phyloP scores from a whole-genome alignment of 1,284 basidiomycete species.

The Sporisorium sorghi region DNA sequence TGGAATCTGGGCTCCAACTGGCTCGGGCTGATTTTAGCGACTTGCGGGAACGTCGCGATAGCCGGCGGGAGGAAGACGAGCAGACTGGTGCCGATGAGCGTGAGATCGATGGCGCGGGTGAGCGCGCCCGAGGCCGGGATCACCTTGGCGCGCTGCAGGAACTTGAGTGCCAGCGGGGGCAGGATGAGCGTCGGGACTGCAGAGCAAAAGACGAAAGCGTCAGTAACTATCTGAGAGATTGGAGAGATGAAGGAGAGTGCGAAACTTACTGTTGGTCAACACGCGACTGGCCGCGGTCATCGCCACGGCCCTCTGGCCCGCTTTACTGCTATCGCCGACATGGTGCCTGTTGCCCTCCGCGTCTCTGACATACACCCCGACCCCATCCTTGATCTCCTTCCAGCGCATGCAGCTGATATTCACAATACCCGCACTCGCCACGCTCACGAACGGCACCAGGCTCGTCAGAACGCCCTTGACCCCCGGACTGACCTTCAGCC shows the following conservation, averaged over 20 bases:
- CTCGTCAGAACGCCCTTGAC: conserved; percentile 56
- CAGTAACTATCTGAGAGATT: background rate
- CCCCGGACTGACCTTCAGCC: conserved; percentile 57
- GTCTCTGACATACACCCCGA: conserved; percentile 71
- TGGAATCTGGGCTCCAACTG: conserved; percentile 70
- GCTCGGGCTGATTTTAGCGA: conserved; percentile 69
- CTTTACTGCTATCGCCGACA: conserved; percentile 71
- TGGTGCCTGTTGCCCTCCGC: conserved; percentile 58
- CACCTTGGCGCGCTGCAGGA: conserved; percentile 62
- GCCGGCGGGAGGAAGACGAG: conserved; percentile 73
- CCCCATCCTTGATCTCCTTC: conserved; percentile 74
- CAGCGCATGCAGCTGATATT: conserved; percentile 72
- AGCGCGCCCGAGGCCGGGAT: conserved; percentile 45
- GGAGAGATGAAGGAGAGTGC: background rate
- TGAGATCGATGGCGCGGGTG: conserved; percentile 49
- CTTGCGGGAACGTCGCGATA: conserved; percentile 74
- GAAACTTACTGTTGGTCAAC: conserved; percentile 72
- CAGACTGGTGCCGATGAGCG: conserved; percentile 71
- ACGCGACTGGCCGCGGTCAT: conserved; percentile 73
- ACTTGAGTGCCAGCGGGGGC: conserved; percentile 72
- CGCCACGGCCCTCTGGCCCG: conserved; percentile 72
- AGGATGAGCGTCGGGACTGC: conserved; percentile 72
- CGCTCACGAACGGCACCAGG: conserved; percentile 73
- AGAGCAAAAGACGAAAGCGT: background rate
- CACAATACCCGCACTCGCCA: conserved; percentile 69